These are phyloP conservation scores for Mentha longifolia DNA, from an alignment of 257 asterid genomes.

Conservation along the genomic window DNA sequence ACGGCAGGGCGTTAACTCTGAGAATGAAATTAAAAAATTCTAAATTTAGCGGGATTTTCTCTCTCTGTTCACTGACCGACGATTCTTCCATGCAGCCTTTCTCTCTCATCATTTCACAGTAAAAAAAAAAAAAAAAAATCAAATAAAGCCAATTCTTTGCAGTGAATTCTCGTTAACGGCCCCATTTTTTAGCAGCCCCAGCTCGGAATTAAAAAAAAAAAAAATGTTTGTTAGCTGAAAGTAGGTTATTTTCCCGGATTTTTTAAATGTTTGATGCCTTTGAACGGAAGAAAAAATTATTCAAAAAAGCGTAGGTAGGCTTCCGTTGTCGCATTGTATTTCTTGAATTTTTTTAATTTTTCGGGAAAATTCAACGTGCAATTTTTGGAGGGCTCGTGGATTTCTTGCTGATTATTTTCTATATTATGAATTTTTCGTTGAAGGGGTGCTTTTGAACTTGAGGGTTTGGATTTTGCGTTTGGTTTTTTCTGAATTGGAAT, in stretches of 20 bases:
- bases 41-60: constrained; percentile 29
- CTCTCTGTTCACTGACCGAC: constrained; percentile 24
- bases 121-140: not conserved
- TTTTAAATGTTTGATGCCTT: constrained; percentile 54
- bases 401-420: constrained; percentile 34
- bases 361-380: constrained; percentile 34
- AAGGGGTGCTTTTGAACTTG: constrained; percentile 40
- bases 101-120: constrained; percentile 33
- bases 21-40: not conserved
- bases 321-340: constrained; percentile 45
- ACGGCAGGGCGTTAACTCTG: not conserved
- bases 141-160: constrained; percentile 24
- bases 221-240: constrained; percentile 48
- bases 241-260: constrained; percentile 47
- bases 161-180: constrained; percentile 6
- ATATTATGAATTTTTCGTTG: constrained; percentile 11
- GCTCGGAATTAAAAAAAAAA: constrained; percentile 40
- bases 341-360: not conserved
- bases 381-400: constrained; percentile 25
- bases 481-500: constrained; percentile 37
- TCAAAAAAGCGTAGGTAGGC: constrained; percentile 55
- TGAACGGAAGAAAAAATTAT: constrained; percentile 37
- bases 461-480: constrained; percentile 54
- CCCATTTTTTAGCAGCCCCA: constrained; percentile 39
- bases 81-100: constrained; percentile 35